These are phyloP conservation scores for Elsinoe fawcettii DNA, from an alignment of 2,329 filamentous ascomycete species.

Conservation along the genomic window DNA sequence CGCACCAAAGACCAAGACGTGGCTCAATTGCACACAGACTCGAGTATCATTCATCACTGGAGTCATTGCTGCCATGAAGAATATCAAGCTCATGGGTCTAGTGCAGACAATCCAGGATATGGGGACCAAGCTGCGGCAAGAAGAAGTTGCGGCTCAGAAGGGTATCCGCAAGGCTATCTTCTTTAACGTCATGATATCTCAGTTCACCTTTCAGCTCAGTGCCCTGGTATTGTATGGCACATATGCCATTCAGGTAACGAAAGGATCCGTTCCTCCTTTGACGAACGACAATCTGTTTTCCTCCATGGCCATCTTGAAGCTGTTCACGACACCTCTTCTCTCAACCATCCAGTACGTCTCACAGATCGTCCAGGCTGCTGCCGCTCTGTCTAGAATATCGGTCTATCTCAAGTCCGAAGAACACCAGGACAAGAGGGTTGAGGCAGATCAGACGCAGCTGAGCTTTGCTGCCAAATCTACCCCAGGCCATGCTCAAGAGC, in stretches of 20 bases:
- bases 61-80: constrained; percentile 23
- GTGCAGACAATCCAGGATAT: constrained; percentile 20
- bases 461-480: neutral
- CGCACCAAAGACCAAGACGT: constrained; percentile 20
- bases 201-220: constrained; percentile 23
- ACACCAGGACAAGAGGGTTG: constrained; percentile 9
- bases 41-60: constrained; percentile 23
- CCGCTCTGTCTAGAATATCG: constrained; percentile 23
- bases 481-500: neutral
- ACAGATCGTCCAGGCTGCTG: constrained; percentile 19
- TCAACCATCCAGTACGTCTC: constrained; percentile 21
- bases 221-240: constrained; percentile 22
- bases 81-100: constrained; percentile 25
- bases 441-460: neutral
- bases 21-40: constrained; percentile 22
- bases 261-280: constrained; percentile 15
- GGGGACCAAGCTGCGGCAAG: constrained; percentile 20
- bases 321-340: constrained; percentile 23
- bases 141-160: constrained; percentile 21
- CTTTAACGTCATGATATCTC: constrained; percentile 21
- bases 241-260: constrained; percentile 21
- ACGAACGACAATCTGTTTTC: constrained; percentile 23
- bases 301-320: constrained; percentile 25
- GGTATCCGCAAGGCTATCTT: constrained; percentile 18
- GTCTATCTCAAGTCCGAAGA: constrained; percentile 19